Evolutionary conservation across 306 rosid genomes (phyloP), one percentile per base, ranked within the genome.

Genomic region (Malus orientalis): DNA sequence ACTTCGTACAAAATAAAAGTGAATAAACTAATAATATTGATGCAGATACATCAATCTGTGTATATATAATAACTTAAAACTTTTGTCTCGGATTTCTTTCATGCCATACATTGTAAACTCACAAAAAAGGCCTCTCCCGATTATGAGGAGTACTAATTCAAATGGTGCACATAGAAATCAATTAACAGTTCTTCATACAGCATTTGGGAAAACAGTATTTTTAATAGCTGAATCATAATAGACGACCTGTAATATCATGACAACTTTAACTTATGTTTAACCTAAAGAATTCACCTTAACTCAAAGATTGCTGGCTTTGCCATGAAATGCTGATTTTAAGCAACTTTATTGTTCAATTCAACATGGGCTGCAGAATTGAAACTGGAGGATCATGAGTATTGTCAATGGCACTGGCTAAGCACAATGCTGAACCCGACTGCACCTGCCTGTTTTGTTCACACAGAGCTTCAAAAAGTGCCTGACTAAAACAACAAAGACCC

Each of bases 381-480:
- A 91, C 68, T 0, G 97, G 93, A 67, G 97, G 92, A 78, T 87
- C 78, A 20, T 29, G 83, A 1, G 91, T 87, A 69, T 89, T 85
- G 72, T 89, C 32, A 30, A 30, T 30, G 32, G 91, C 73, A 58
- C 78, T 81, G 0, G 98, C 91, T 73, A 91, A 81, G 68, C 92
- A 93, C 45, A 85, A 74, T 4, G 97, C 96, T 0, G 97, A 85
- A 71, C 89, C 85, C 4, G 82, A 72, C 80, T 93, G 98, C 61
- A 91, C 81, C 71, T 91, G 91, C 91, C 80, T 91, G 59, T 89
- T 90, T 45, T 93, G 98, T 75, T 93, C 97, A 1, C 96, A 97
- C 29, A 93, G 82, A 29, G 96, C 89, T 60, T 93, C 93, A 19
- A 93, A 91, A 49, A 93, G 82, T 0, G 96, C 74, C 85, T 87